Base-by-base conservation (phyloP, 805 yeast species). In the Yarrowia yakushimensis region DNA sequence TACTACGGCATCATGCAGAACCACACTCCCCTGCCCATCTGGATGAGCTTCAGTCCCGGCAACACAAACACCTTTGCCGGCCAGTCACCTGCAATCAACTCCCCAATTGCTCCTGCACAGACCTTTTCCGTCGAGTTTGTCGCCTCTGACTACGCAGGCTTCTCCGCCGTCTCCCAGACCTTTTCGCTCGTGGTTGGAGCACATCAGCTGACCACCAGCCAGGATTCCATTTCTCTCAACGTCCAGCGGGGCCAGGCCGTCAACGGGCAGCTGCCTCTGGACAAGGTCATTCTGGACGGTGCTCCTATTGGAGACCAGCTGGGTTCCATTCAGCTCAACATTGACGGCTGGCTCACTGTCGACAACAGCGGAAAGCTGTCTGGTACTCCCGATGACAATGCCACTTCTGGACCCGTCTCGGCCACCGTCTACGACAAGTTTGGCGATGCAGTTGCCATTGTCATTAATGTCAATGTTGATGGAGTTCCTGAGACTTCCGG, bases 21-120 rank as follows among this genome's bases (percentile, higher is more conserved):
- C 72, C 83, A 92, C 71, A 82, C 96, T 0, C 93, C 99, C 2
- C 78, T 94, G 63, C 99, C 99, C 37, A 86, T 84, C 70, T 94
- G 99, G 98, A 77, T 90, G 59, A 74, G 76, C 61, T 94, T 93
- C 71, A 85, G 90, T 69, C 59, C 59, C 2, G 68, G 78, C 2
- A 69, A 81, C 5, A 76, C 77, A 62, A 77, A 79, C 37, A 81
- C 88, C 20, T 93, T 91, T 73, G 79, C 84, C 43, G 99, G 99
- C 31, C 85, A 86, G 1, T 93, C 97, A 0, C 99, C 99, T 11
- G 78, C 87, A 8, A 89, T 89, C 31, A 87, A 89, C 67, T 88
- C 97, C 1, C 79, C 82, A 17, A 87, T 90, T 67, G 99, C 99
- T 0, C 98, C 97, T 11, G 89, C 96, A 41, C 78, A 83, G 66